Evolutionary conservation across 2,329 filamentous ascomycete species (phyloP).

Genomic region (Cladophialophora carrionii): DNA sequence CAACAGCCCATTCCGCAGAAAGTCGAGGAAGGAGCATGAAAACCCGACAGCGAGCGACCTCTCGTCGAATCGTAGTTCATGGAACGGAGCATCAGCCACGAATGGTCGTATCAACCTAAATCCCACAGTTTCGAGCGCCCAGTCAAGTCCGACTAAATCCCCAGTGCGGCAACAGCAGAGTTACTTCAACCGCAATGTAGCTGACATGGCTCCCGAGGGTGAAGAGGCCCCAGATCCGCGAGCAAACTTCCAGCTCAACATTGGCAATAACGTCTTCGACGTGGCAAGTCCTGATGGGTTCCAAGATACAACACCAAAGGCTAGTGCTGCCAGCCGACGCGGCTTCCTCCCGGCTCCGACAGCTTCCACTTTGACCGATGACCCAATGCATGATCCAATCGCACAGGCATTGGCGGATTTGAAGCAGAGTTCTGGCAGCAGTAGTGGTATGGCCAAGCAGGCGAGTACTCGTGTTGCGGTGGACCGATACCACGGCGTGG

Average conservation of each 20-base stretch:
- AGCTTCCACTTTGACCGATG: conserved; percentile 55
- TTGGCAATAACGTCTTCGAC: conserved; percentile 94
- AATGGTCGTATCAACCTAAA: conserved; percentile 35
- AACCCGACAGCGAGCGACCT: conserved; percentile 44
- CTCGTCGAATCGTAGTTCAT: conserved; percentile 56
- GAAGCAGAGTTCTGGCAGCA: conserved; percentile 55
- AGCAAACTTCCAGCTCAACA: conserved; percentile 87
- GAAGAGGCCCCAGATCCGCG: conserved; percentile 89
- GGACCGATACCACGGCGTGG: conserved; percentile 90
- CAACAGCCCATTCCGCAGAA: conserved; percentile 87
- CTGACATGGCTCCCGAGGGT: conserved; percentile 53
- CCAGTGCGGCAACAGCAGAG: conserved; percentile 41
- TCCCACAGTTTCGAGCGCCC: conserved; percentile 42
- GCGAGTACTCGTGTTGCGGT: conserved; percentile 84
- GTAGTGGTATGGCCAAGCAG: conserved; percentile 67
- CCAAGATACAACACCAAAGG: conserved; percentile 51
- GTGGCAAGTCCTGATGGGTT: conserved; percentile 78
- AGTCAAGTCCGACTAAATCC: conserved; percentile 52
- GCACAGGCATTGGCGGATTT: conserved; percentile 89
- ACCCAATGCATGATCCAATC: conserved; percentile 71
- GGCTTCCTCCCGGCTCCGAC: conserved; percentile 27
- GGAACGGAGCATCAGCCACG: conserved; percentile 48
- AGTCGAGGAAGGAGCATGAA: conserved; percentile 79
- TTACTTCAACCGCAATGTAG: conserved; percentile 46
- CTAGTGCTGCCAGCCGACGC: conserved; percentile 44